A percentile compares a stretch with the other conserved stretches of the same genome.
phyloP scores from a whole-genome alignment of 2,329 filamentous ascomycete genomes.

The Cercospora sp. region DNA sequence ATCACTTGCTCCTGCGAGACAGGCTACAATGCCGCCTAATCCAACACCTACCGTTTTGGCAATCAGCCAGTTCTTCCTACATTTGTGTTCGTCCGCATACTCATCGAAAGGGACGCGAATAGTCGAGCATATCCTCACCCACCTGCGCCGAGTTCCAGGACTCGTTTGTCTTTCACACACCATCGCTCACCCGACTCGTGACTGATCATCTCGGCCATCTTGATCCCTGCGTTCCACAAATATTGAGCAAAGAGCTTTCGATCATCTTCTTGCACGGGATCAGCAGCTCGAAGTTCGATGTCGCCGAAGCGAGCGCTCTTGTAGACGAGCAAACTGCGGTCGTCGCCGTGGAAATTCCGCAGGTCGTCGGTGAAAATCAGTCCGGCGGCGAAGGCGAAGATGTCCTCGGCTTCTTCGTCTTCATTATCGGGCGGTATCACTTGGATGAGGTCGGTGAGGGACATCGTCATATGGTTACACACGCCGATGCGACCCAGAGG shows the following conservation, averaged over 20 bases:
- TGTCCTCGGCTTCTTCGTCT: slow-evolving; percentile 36
- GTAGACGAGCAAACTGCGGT: slow-evolving; percentile 60
- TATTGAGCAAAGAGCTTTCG: slow-evolving; percentile 68
- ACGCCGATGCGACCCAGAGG: neutral
- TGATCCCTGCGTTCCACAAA: slow-evolving; percentile 65
- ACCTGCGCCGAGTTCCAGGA: slow-evolving; percentile 69
- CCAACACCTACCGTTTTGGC: slow-evolving; percentile 44
- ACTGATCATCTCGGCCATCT: slow-evolving; percentile 48
- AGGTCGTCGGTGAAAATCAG: slow-evolving; percentile 69
- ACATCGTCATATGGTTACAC: slow-evolving; percentile 13
- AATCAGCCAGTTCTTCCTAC: slow-evolving; percentile 29
- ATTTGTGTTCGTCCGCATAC: no score
- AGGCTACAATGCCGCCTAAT: slow-evolving; percentile 49
- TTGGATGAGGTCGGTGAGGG: slow-evolving; percentile 34
- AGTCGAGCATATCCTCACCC: no score
- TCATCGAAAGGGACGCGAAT: no score
- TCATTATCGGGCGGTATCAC: slow-evolving; percentile 27
- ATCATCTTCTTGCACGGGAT: slow-evolving; percentile 55
- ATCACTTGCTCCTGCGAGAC: slow-evolving; percentile 47
- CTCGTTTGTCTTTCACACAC: slow-evolving; percentile 53
- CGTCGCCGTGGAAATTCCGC: slow-evolving; percentile 65
- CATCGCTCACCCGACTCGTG: slow-evolving; percentile 41
- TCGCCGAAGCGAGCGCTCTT: slow-evolving; percentile 39
- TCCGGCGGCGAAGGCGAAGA: slow-evolving; percentile 59
- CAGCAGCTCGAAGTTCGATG: slow-evolving; percentile 45